Base-by-base conservation (phyloP, 192 early-diverging fungal species). In the Gamsiella multidivaricata region DNA sequence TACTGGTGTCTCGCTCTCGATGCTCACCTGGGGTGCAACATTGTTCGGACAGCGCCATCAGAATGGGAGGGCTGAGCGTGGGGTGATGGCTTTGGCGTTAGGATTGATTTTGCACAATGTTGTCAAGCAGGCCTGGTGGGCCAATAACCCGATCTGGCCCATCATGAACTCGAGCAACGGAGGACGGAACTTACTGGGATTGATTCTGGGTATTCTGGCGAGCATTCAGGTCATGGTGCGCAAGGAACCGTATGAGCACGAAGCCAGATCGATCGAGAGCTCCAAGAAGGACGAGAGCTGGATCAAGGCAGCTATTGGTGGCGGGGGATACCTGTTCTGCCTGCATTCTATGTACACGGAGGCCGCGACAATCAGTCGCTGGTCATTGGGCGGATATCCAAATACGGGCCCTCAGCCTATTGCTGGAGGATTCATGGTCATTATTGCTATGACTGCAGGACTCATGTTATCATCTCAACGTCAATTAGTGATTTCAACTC, bases 141-240 rank as follows among this genome's bases (percentile, higher is more conserved):
- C 91, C 12, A 89, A 91, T 80, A 94, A 94, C 79, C 91, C 92
- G 1, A 89, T 89, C 45, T 94, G 93, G 93, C 86, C 91, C 18
- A 91, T 91, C 22, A 93, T 94, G 91, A 86, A 94, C 55, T 80
- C 68, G 41, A 70, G 34, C 14, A 93, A 87, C 67, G 93, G 93
- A 52, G 93, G 93, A 0, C 83, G 86, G 67, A 94, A 94, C 80
- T 65, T 82, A 49, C 71, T 87, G 1, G 93, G 87, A n/a, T 70
- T 93, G 25, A 65, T 76, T 15, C 65, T 94, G 37, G 93, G 88
- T 39, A 54, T 90, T 0, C 59, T 92, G 59, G 88, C 91, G 11
- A 74, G 84, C 15, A 43, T 82, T 15, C 88, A 90, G 47, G 84
- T 91, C 5, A 69, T 84, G 52, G 47, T 88, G 22, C 82, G 90